phyloP scores from a whole-genome alignment of 1,284 basidiomycete species.

The Uromyces viciae-fabae region DNA sequence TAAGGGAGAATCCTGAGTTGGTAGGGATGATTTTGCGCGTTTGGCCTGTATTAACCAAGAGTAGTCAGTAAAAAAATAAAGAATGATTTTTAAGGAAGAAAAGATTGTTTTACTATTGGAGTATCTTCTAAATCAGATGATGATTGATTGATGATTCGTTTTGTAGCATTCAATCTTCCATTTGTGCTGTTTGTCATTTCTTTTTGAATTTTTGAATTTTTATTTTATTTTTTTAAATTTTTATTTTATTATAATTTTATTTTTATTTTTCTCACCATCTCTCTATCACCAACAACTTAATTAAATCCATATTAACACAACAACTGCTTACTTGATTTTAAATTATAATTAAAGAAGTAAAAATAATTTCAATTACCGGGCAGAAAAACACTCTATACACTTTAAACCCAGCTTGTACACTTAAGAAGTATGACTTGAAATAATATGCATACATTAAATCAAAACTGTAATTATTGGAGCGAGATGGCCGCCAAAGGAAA shows the following conservation, averaged over 20 bases:
- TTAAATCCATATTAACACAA: too few species aligned
- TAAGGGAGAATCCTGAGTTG: background rate
- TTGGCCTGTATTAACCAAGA: conserved; percentile 9
- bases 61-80: background rate
- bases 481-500: too few species aligned
- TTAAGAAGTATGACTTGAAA: too few species aligned
- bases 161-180: conserved; percentile 1
- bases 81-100: background rate
- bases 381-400: too few species aligned
- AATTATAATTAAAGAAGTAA: too few species aligned
- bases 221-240: background rate
- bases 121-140: conserved; percentile 33
- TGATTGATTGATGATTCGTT: conserved; percentile 33
- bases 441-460: too few species aligned
- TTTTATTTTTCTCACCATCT: too few species aligned
- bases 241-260: background rate
- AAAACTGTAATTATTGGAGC: too few species aligned
- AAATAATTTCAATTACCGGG: too few species aligned
- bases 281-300: too few species aligned
- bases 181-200: background rate
- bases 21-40: conserved; percentile 16
- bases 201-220: background rate
- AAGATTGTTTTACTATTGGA: conserved; percentile 7
- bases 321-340: too few species aligned
- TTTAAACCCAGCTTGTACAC: too few species aligned